A percentile compares a stretch with the other conserved stretches of the same genome.
These are phyloP conservation scores for Arachnomyces sp. DNA, from an alignment of 2,329 filamentous ascomycete species.

Conservation along the genomic window DNA sequence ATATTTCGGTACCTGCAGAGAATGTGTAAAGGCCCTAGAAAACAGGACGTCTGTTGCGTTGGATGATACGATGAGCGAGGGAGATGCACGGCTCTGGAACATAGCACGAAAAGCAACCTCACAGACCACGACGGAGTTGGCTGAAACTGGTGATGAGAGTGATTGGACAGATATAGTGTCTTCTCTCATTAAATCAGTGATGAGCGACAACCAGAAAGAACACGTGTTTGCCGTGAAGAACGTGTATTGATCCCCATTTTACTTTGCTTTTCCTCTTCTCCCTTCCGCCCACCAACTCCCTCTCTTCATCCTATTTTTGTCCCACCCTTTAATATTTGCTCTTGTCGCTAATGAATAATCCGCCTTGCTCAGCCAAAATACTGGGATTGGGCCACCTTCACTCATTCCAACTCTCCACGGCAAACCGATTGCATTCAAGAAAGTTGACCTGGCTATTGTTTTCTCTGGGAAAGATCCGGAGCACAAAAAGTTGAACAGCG, in stretches of 20 bases:
- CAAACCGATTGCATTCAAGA: not conserved
- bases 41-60: no score
- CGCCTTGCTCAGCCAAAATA: not conserved
- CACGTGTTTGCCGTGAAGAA: not conserved
- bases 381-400: not conserved
- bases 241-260: no score
- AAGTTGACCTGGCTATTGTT: not conserved
- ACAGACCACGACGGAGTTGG: not conserved
- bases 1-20: not conserved
- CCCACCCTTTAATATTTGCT: no score
- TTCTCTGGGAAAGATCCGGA: not conserved
- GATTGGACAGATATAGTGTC: not conserved
- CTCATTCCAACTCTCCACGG: not conserved
- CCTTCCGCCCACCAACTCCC: not conserved
- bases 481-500: not conserved
- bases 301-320: not conserved
- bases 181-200: not conserved
- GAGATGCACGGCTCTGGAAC: not conserved
- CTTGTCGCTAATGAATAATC: not conserved
- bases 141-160: not conserved
- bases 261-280: not conserved
- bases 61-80: not conserved
- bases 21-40: not conserved
- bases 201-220: not conserved
- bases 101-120: no score